A percentile compares a stretch with the other conserved stretches of the same genome.
Evolutionary conservation across 1,284 basidiomycete genomes (phyloP).

Genomic region (Athelia sp.): DNA sequence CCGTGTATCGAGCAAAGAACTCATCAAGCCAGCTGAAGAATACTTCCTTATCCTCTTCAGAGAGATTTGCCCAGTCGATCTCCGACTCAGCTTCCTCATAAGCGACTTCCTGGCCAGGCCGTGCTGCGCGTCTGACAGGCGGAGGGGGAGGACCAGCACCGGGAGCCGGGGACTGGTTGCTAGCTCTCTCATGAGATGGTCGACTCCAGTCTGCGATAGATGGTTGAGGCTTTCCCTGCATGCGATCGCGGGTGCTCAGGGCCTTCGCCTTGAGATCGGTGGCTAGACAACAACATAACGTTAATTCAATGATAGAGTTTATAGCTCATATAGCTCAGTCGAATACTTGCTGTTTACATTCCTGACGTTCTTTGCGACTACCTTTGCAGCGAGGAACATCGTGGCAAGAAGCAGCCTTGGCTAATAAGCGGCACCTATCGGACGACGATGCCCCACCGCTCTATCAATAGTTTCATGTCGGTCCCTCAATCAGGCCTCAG

Average conservation of each 20-base stretch:
- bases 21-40: conserved; percentile 78
- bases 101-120: background rate
- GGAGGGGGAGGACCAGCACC: conserved; percentile 9
- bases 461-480: too few species aligned
- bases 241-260: conserved; percentile 47
- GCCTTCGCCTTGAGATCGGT: conserved; percentile 64
- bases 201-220: conserved; percentile 28
- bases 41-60: conserved; percentile 57
- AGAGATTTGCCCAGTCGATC: conserved; percentile 69
- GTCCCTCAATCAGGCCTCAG: conserved; percentile 16
- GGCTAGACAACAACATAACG: conserved; percentile 28
- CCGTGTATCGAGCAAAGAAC: conserved; percentile 49
- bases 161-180: conserved; percentile 11
- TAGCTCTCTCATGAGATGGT: too few species aligned
- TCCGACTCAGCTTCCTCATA: conserved; percentile 8
- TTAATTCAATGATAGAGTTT: too few species aligned
- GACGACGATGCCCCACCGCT: too few species aligned
- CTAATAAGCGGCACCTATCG: too few species aligned
- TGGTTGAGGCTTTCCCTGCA: conserved; percentile 29
- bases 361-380: too few species aligned
- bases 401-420: too few species aligned
- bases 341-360: too few species aligned
- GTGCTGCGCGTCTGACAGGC: conserved; percentile 10
- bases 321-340: too few species aligned
- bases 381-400: too few species aligned